phyloP scores from a whole-genome alignment of 2,329 filamentous ascomycete genomes.

The Talaromyces rugulosus region DNA sequence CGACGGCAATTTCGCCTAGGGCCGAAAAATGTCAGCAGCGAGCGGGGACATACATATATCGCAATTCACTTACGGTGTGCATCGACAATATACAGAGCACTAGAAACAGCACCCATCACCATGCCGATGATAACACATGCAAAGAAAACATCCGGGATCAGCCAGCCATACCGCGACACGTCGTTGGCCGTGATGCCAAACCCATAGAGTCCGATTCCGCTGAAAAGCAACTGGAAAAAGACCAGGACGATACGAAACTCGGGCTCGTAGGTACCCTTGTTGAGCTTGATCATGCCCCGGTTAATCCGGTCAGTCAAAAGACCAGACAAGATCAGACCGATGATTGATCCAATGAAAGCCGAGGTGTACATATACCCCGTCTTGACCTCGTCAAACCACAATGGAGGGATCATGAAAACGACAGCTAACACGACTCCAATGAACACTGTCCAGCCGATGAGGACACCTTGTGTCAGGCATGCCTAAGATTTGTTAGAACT shows the following conservation, averaged over 20 bases:
- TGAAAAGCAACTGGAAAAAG: constrained; percentile 73
- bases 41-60: neutral
- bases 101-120: constrained; percentile 85
- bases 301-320: constrained; percentile 69
- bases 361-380: constrained; percentile 86
- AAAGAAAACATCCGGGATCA: constrained; percentile 76
- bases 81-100: constrained; percentile 85
- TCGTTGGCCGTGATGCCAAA: constrained; percentile 71
- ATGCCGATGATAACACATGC: constrained; percentile 80
- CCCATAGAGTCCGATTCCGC: constrained; percentile 74
- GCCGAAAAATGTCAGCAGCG: neutral
- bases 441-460: constrained; percentile 95
- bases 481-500: constrained; percentile 29
- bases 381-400: constrained; percentile 75
- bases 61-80: constrained; percentile 66
- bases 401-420: constrained; percentile 74
- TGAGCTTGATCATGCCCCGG: constrained; percentile 64
- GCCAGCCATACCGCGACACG: constrained; percentile 61
- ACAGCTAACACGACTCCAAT: constrained; percentile 79
- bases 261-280: constrained; percentile 81
- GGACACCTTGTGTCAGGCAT: constrained; percentile 75
- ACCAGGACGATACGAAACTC: constrained; percentile 85
- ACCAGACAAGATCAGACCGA: constrained; percentile 74
- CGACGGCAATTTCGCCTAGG: constrained; percentile 71
- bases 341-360: constrained; percentile 75